A percentile compares a stretch with the other conserved stretches of the same genome.
phyloP scores from a whole-genome alignment of 1,139 yeast genomes.

The Chernovozyma aurita region DNA sequence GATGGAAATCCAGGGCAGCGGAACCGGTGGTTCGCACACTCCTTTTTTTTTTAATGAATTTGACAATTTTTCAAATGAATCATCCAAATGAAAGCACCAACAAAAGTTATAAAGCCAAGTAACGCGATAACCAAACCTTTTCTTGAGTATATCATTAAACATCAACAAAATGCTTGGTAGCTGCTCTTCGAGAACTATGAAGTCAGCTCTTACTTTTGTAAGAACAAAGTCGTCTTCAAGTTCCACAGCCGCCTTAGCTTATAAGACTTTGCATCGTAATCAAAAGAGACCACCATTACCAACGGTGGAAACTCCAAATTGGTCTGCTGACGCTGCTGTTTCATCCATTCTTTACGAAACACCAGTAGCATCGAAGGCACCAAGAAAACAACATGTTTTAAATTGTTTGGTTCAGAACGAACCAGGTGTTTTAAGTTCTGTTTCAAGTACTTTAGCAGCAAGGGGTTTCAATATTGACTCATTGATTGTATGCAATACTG shows the following conservation, averaged over 20 bases:
- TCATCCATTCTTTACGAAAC: conserved; percentile 93
- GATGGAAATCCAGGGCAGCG: no score
- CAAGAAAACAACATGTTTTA: conserved; percentile 79
- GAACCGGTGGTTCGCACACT: no score
- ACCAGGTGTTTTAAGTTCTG: conserved; percentile 93
- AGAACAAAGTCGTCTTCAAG: conserved; percentile 35
- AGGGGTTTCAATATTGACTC: conserved; percentile 98
- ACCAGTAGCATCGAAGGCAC: conserved; percentile 67
- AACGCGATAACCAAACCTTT: no score
- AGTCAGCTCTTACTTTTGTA: conserved; percentile 9
- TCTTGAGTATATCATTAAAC: no score
- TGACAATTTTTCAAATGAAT: no score
- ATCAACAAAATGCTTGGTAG: no score
- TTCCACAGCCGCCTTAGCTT: conserved; percentile 93
- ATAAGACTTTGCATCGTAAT: conserved; percentile 84
- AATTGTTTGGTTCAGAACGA: conserved; percentile 97
- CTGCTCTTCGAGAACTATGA: no score
- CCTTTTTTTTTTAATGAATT: no score
- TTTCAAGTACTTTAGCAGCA: conserved; percentile 94
- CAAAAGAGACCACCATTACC: conserved; percentile 89
- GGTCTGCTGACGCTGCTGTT: conserved; percentile 96
- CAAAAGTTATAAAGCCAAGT: no score
- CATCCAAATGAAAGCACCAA: no score
- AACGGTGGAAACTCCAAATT: conserved; percentile 87
- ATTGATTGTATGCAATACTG: conserved; percentile 92